Evolutionary conservation across 768 basidiomycete species (phyloP), one percentile per base, ranked within the genome.

Genomic region (Tremella mesenterica): DNA sequence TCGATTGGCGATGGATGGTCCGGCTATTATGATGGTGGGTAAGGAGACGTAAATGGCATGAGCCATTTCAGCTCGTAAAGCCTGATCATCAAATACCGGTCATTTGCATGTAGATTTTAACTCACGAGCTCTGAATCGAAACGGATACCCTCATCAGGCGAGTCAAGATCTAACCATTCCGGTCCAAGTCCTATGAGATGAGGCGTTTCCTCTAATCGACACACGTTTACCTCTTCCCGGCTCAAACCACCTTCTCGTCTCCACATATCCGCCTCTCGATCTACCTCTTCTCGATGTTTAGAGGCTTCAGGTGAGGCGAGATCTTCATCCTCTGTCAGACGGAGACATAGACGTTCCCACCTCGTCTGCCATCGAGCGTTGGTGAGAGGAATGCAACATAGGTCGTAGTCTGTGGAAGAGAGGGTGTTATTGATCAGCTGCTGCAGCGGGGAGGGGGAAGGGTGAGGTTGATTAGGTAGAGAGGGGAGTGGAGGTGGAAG

Each of bases 141-240:
- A 41, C 95, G 82, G 50, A 97, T 84, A 79, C 92, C 89, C 64
- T 90, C 88, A 73, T 96, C 91, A 0, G 81, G 76, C 7, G 88
- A 84, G 74, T 99, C 95, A 33, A 99, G 78, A 71, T 95, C 89
- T 2, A 99, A 79, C 95, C 95, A 99, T 51, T 92, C 88, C 1
- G 91, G 90, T 7, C 86, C 79, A 71, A 95, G 80, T 4, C 78
- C 84, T 13, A 87, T 81, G 31, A 86, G 53, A 14, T 63, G 59
- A 20, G 71, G 73, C 10, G 75, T 73, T 54, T 78, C 77, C 60
- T 74, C 91, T n/a, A 93, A 78, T 58, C 85, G 77, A 14, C 88
- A 88, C 51, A 95, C 81, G 49, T 86, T 93, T 51, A 96, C 84
- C 75, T 99, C 95, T 53, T 85, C 86, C 33, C 79, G 75, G 64